Evolutionary conservation across 2,329 filamentous ascomycete genomes (phyloP).

Genomic region (Spiromastix sp.): DNA sequence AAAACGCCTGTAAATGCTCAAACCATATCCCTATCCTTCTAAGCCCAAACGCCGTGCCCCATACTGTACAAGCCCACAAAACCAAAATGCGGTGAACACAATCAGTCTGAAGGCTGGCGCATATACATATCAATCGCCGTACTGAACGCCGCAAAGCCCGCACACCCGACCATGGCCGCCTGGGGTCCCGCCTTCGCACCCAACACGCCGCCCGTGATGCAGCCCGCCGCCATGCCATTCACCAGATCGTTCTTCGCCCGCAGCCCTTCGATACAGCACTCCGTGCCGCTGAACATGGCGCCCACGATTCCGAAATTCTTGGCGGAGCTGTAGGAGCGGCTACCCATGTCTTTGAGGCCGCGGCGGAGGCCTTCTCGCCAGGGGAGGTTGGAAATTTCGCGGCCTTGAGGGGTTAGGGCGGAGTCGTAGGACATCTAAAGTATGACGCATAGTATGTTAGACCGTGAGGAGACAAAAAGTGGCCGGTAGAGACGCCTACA

Average conservation of each 20-base stretch:
- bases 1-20: slow-evolving; percentile 10
- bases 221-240: slow-evolving; percentile 82
- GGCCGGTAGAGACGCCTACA: slow-evolving; percentile 43
- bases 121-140: slow-evolving; percentile 88
- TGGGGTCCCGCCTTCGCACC: slow-evolving; percentile 81
- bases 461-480: not conserved
- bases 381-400: slow-evolving; percentile 55
- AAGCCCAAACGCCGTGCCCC: not conserved
- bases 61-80: not conserved
- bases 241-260: slow-evolving; percentile 87
- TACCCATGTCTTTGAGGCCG: slow-evolving; percentile 93
- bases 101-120: slow-evolving; percentile 59
- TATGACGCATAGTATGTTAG: not conserved
- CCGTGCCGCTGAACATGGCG: slow-evolving; percentile 80
- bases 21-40: slow-evolving; percentile 25
- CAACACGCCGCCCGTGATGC: slow-evolving; percentile 80
- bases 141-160: slow-evolving; percentile 86
- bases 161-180: slow-evolving; percentile 77
- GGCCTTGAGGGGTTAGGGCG: slow-evolving; percentile 55
- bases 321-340: slow-evolving; percentile 67
- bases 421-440: slow-evolving; percentile 95
- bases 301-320: slow-evolving; percentile 95
- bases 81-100: too few relatives aligned
- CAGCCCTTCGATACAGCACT: slow-evolving; percentile 85
- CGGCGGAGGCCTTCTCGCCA: slow-evolving; percentile 70